These are phyloP conservation scores for Cladosporium sp. DNA, from an alignment of 2,329 filamentous ascomycete genomes.

Conservation along the genomic window DNA sequence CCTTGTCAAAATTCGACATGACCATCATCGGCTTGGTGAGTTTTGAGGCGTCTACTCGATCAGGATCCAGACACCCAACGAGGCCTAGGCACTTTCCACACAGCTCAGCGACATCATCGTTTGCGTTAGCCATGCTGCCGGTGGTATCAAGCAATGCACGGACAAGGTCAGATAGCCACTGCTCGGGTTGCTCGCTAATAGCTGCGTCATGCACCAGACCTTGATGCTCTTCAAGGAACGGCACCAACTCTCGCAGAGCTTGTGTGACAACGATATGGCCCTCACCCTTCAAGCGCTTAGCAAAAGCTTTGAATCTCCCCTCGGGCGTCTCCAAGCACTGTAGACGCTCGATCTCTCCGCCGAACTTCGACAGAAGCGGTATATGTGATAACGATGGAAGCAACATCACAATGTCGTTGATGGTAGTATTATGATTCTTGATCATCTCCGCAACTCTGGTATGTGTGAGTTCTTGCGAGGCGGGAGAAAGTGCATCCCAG, in stretches of 20 bases:
- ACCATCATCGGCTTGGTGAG: conserved; percentile 82
- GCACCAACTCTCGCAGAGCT: conserved; percentile 70
- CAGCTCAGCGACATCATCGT: conserved; percentile 65
- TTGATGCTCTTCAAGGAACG: conserved; percentile 70
- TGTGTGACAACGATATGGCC: conserved; percentile 81
- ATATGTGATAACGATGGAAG: conserved; percentile 75
- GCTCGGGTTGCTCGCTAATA: conserved; percentile 77
- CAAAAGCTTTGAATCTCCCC: conserved; percentile 66
- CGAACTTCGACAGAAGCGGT: conserved; percentile 63
- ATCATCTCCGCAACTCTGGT: conserved; percentile 63
- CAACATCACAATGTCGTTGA: conserved; percentile 66
- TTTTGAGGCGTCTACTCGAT: conserved; percentile 74
- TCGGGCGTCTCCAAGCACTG: conserved; percentile 63
- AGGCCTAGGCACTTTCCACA: conserved; percentile 81
- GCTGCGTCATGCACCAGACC: conserved; percentile 73
- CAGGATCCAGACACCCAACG: conserved; percentile 87
- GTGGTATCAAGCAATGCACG: conserved; percentile 81
- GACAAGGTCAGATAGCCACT: conserved; percentile 65
- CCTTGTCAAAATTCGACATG: conserved; percentile 75
- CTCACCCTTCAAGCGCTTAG: conserved; percentile 72
- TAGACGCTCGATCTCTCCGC: conserved; percentile 60
- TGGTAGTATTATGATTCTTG: conserved; percentile 54
- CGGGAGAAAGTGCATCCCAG: conserved; percentile 64
- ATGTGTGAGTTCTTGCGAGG: conserved; percentile 57
- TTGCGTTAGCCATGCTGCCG: conserved; percentile 66